phyloP scores from a whole-genome alignment of 345 rosid species.

The Salix arbutifolia region DNA sequence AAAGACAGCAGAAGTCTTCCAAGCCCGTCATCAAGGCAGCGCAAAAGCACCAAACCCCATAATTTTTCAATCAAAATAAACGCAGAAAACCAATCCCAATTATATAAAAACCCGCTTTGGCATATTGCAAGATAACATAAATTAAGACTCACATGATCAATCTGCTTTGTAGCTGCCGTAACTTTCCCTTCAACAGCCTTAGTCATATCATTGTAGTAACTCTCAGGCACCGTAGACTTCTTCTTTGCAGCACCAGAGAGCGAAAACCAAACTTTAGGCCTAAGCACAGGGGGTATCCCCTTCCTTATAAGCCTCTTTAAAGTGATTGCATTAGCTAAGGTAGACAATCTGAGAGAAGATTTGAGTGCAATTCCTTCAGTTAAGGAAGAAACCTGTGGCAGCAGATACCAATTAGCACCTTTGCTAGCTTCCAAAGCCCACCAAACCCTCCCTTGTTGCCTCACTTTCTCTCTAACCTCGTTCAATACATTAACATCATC shows the following conservation, averaged over 20 bases:
- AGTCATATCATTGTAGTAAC: slow-evolving; percentile 76
- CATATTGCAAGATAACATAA: background rate
- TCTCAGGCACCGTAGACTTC: slow-evolving; percentile 96
- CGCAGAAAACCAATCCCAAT: slow-evolving; percentile 5
- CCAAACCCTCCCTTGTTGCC: slow-evolving; percentile 95
- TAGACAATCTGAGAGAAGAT: slow-evolving; percentile 76
- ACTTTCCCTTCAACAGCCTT: slow-evolving; percentile 93
- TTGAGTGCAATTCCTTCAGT: slow-evolving; percentile 74
- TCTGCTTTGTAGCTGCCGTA: slow-evolving; percentile 91
- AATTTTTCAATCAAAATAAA: background rate
- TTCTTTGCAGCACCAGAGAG: slow-evolving; percentile 99
- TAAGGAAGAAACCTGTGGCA: slow-evolving; percentile 57
- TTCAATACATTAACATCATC: slow-evolving; percentile 92
- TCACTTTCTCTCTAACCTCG: slow-evolving; percentile 95
- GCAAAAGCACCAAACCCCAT: background rate
- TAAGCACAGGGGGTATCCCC: slow-evolving; percentile 92
- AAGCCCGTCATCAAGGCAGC: background rate
- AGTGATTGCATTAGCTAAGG: slow-evolving; percentile 75
- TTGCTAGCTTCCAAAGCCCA: slow-evolving; percentile 98
- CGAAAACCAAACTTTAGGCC: slow-evolving; percentile 99
- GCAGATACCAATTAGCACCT: slow-evolving; percentile 98
- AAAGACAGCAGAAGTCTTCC: background rate
- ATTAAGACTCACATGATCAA: slow-evolving; percentile 82
- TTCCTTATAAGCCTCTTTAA: slow-evolving; percentile 88
- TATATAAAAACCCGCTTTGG: background rate